Conservation (phyloP, 2,329 filamentous ascomycete species). For the Pseudocercospora musae region DNA sequence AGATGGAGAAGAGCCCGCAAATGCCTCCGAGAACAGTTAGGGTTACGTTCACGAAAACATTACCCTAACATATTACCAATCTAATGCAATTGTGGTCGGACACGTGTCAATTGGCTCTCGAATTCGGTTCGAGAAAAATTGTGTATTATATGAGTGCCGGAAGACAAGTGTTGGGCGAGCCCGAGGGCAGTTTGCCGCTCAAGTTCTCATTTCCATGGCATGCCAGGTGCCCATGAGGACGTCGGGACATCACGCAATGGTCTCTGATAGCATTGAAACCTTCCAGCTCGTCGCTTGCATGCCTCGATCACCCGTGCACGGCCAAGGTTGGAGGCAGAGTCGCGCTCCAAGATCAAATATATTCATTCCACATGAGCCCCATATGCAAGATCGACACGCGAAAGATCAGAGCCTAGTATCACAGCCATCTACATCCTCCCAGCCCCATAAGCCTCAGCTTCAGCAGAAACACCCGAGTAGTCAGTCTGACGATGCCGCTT, state of each 20-base stretch:
- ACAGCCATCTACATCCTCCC: slow-evolving; percentile 1
- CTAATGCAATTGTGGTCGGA: background rate
- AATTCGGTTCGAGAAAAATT: background rate
- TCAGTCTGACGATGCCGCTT: slow-evolving; percentile 26
- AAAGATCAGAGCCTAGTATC: background rate
- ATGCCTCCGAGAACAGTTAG: background rate
- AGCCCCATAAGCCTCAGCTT: slow-evolving; percentile 23
- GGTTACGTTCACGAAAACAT: background rate
- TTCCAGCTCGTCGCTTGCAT: too few relatives aligned
- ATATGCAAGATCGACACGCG: background rate
- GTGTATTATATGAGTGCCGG: background rate
- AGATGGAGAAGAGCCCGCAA: background rate
- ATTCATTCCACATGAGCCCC: background rate
- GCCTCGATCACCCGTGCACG: too few relatives aligned
- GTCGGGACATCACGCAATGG: too few relatives aligned
- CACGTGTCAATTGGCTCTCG: background rate
- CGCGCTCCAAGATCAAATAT: background rate
- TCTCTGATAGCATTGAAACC: too few relatives aligned
- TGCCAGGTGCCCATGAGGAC: too few relatives aligned
- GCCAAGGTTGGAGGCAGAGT: background rate
- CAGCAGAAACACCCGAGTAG: slow-evolving; percentile 28
- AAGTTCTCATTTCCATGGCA: too few relatives aligned
- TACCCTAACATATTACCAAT: background rate
- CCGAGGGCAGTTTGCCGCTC: background rate
- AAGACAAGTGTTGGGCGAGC: background rate